These are phyloP conservation scores for Amesomyces nigricolor DNA, from an alignment of 2,329 filamentous ascomycete genomes.

Conservation along the genomic window DNA sequence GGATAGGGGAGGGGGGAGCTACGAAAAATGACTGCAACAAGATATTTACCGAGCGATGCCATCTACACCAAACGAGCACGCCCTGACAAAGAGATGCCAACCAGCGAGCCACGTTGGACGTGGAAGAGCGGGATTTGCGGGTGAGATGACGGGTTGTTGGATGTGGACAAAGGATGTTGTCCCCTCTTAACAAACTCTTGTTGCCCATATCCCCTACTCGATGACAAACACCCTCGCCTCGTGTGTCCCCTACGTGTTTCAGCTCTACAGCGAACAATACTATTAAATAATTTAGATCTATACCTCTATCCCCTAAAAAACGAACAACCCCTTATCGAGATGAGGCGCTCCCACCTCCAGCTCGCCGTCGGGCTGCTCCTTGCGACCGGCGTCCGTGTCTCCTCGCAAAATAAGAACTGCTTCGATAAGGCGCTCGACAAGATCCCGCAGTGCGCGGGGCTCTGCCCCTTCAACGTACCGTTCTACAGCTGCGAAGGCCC, in stretches of 20 bases:
- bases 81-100: no score
- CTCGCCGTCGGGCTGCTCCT: constrained; percentile 6
- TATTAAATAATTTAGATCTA: neutral
- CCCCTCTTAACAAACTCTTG: neutral
- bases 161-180: no score
- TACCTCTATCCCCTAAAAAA: neutral
- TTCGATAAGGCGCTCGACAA: constrained; percentile 24
- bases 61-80: no score
- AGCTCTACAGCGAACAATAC: neutral
- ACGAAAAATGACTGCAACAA: no score
- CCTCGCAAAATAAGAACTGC: constrained; percentile 20
- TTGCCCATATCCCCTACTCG: no score
- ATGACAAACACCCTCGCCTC: no score
- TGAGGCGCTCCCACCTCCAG: constrained; percentile 15
- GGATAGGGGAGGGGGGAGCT: no score
- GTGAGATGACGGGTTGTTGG: neutral
- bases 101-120: neutral
- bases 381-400: neutral
- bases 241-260: no score
- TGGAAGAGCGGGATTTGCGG: neutral
- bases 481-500: constrained; percentile 28
- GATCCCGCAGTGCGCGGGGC: constrained; percentile 31
- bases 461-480: constrained; percentile 30
- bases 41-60: no score
- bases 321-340: neutral